Base-by-base conservation (phyloP, 139 green algal species). In the Microglena sp. region DNA sequence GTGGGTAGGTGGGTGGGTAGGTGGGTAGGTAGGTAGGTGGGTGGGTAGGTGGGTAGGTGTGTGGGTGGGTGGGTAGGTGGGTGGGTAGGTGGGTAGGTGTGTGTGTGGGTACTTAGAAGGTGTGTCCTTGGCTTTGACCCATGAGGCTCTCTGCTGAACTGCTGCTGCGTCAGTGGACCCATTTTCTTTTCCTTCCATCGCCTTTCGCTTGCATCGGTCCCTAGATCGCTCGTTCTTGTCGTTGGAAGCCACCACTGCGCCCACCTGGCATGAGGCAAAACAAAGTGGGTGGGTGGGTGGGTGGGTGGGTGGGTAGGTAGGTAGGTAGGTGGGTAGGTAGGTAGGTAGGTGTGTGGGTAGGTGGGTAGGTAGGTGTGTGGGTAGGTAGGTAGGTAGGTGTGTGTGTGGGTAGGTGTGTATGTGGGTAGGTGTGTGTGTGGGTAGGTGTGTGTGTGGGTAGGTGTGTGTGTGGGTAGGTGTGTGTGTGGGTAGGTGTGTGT, bases 191-290 rank as follows among this genome's bases (percentile, higher is more conserved):
- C 57, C 69, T 45, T 75, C 70, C 31, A 43, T 15, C 8, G 64
- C 54, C 60, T 85, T 82, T n/a, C 82, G 72, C 59, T 87, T 88
- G 22, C 85, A 75, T 22, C 83, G 72, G 18, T 69, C 57, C 15
- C 81, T 77, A 4, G 80, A 50, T 1, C 82, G 80, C 31, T 84
- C 83, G 8, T 65, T 77, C 21, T 62, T 67, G 45, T 76, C 72
- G 15, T 71, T 55, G 1, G 70, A 63, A 21, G 70, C 70, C 0
- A 36, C 50, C 1, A 86, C 67, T 7, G 74, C 7, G 18, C 79
- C 78, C 21, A 61, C 58, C 76, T 87, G 64, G 6, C 60, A 55
- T 4, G 44, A 31, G 29, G 26, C 3, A 31, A 30, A 64, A 5
- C 57, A 45, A 45, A 64, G n/a, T n/a, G n/a, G n/a, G n/a, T n/a